phyloP scores from a whole-genome alignment of 805 yeast genomes.

The Ascoidea asiatica region DNA sequence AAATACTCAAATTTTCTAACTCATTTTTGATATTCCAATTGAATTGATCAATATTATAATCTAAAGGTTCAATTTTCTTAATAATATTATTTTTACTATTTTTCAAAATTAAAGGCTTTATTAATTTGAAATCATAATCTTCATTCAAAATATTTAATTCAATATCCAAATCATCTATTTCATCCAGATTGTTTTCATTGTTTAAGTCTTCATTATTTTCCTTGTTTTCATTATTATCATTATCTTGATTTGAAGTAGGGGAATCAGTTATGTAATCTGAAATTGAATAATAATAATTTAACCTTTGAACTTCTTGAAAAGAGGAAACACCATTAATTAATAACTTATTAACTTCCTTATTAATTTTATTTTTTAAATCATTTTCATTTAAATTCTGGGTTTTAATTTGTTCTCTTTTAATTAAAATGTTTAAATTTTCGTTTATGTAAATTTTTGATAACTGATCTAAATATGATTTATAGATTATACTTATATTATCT shows the following conservation, averaged over 20 bases:
- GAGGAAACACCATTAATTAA: background rate
- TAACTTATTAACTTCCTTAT: background rate
- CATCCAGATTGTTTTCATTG: no score
- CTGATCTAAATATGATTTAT: background rate
- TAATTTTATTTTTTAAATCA: background rate
- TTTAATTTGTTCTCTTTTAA: background rate
- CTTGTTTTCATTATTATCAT: no score
- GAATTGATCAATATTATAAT: no score
- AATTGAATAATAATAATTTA: background rate
- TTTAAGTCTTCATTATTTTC: no score
- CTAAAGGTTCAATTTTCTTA: background rate
- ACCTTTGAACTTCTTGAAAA: background rate
- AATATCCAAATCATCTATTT: background rate
- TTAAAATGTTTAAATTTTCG: no score
- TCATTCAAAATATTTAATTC: background rate
- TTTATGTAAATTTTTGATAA: background rate
- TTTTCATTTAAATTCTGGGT: background rate
- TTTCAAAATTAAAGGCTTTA: background rate
- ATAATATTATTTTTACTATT: no score
- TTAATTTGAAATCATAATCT: background rate
- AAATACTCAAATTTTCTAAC: no score
- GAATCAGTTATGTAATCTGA: background rate
- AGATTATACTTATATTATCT: no score
- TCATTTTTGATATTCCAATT: background rate
- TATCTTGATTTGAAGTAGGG: background rate